Conservation (phyloP, 2,329 filamentous ascomycete species). For the Stachybotrys chartarum region DNA sequence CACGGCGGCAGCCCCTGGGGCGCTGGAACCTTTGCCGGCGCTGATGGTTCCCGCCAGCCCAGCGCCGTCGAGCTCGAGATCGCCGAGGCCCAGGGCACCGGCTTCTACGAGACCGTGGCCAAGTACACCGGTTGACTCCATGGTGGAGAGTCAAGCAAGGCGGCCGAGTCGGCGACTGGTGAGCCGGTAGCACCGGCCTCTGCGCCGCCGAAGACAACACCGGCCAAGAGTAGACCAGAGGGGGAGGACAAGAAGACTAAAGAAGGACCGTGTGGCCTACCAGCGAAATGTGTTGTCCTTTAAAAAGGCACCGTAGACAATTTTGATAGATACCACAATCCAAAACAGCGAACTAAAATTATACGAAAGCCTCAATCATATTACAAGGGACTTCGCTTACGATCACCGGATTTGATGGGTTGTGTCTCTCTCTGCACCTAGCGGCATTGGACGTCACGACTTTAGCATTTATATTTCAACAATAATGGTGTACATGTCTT, state of each 20-base stretch:
- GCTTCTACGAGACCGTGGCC: conserved; percentile 70
- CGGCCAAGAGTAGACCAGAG: conserved; percentile 11
- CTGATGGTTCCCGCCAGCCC: conserved; percentile 81
- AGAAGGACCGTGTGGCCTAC: conserved; percentile 71
- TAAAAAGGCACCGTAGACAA: conserved; percentile 25
- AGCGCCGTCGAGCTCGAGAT: conserved; percentile 66
- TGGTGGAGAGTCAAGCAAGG: conserved; percentile 35
- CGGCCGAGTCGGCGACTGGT: conserved; percentile 17
- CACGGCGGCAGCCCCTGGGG: conserved; percentile 90
- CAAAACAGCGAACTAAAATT: too few relatives aligned
- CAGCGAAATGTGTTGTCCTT: conserved; percentile 64
- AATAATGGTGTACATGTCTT: too few relatives aligned
- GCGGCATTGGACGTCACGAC: too few relatives aligned
- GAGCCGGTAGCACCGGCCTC: conserved; percentile 9
- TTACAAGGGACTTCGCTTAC: too few relatives aligned
- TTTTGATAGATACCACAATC: background rate
- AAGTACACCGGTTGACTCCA: conserved; percentile 76
- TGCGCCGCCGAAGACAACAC: conserved; percentile 8
- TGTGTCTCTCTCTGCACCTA: too few relatives aligned
- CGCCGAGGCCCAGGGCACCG: conserved; percentile 75
- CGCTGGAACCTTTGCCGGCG: conserved; percentile 77
- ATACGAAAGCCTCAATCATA: too few relatives aligned
- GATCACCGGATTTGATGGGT: too few relatives aligned
- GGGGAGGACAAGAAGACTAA: conserved; percentile 40
- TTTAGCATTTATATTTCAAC: too few relatives aligned